Percentiles rank a stretch among this genome's conserved stretches.
phyloP scores from a whole-genome alignment of 495 filamentous ascomycete species.

The Tuber brumale region DNA sequence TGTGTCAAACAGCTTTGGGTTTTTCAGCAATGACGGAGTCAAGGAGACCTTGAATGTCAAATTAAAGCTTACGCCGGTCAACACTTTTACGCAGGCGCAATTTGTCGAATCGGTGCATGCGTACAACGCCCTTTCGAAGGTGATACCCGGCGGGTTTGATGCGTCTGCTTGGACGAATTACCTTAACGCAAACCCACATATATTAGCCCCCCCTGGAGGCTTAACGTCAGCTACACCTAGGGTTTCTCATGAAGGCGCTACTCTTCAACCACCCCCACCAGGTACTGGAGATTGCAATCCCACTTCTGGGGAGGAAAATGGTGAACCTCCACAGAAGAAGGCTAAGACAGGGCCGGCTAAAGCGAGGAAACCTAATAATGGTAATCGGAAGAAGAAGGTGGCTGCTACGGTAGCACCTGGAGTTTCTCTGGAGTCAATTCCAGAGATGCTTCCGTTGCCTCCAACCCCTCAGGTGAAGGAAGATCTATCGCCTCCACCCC shows the following conservation, averaged over 20 bases:
- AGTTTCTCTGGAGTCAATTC: conserved; percentile 32
- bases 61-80: conserved; percentile 75
- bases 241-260: conserved; percentile 28
- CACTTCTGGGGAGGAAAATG: conserved; percentile 32
- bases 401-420: conserved; percentile 14
- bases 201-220: conserved; percentile 40
- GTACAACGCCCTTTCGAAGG: conserved; percentile 47
- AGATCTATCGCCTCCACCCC: conserved; percentile 5
- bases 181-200: conserved; percentile 54
- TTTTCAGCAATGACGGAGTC: conserved; percentile 69
- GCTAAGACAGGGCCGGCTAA: conserved; percentile 27
- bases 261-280: conserved; percentile 15
- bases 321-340: conserved; percentile 40
- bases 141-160: conserved; percentile 60
- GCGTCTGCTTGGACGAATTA: conserved; percentile 62
- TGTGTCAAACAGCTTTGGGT: conserved; percentile 70
- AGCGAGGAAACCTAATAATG: conserved; percentile 29
- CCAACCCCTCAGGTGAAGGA: conserved; percentile 18
- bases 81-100: conserved; percentile 64
- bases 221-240: neutral
- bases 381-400: conserved; percentile 29
- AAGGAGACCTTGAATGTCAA: conserved; percentile 93
- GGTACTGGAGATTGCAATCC: conserved; percentile 28
- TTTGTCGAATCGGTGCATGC: conserved; percentile 57
- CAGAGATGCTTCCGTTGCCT: conserved; percentile 25